Evolutionary conservation across 2,329 filamentous ascomycete species (phyloP).

Genomic region (Alternaria brassicae): DNA sequence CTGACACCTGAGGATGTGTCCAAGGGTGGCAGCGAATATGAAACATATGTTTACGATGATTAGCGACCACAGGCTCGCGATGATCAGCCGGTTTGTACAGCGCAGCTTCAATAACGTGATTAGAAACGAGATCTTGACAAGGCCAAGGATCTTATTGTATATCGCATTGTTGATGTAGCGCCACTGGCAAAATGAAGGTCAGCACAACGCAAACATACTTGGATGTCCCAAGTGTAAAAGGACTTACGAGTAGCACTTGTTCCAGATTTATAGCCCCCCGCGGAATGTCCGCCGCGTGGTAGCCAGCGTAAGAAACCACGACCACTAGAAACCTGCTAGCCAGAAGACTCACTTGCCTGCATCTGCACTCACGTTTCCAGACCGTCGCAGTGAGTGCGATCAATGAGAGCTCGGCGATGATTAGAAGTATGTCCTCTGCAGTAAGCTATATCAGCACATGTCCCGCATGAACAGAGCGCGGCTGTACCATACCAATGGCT

Average conservation of each 20-base stretch:
- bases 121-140: constrained; percentile 20
- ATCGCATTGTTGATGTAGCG: constrained; percentile 9
- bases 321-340: not conserved
- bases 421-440: not conserved
- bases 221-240: not conserved
- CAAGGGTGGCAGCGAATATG: constrained; percentile 2
- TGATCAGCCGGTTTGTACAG: constrained; percentile 6
- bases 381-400: not conserved
- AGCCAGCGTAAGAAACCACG: constrained; percentile 2
- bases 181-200: constrained; percentile 7
- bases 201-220: not conserved
- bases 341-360: not conserved
- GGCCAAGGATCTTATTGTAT: constrained; percentile 16
- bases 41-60: constrained; percentile 10
- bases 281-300: constrained; percentile 9
- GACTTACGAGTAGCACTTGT: not conserved
- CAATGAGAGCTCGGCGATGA: not conserved
- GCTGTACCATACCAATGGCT: constrained; percentile 1
- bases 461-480: not conserved
- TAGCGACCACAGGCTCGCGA: constrained; percentile 9
- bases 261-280: constrained; percentile 8
- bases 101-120: constrained; percentile 15
- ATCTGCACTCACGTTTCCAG: not conserved
- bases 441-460: not conserved
- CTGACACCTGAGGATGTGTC: constrained; percentile 6